Evolutionary conservation across 2,329 filamentous ascomycete genomes (phyloP), one percentile per base, ranked within the genome.

Genomic region (Scedosporium dehoogii): DNA sequence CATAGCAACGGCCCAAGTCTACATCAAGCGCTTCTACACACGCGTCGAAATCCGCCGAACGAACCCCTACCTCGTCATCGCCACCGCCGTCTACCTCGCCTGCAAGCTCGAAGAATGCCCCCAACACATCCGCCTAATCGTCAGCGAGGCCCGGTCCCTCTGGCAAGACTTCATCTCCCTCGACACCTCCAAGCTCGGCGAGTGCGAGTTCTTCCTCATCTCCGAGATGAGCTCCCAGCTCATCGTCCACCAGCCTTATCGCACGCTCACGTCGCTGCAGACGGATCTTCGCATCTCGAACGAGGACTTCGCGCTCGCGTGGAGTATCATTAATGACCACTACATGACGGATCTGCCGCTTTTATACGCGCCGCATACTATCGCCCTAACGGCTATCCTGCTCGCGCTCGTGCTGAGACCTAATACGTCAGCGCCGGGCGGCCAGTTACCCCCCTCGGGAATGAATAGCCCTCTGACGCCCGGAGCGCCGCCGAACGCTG

Each of bases 61-160:
- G 58, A 99, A 97, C 69, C 92, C 93, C 3, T 96, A 96, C 71
- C 85, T 97, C 42, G 86, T 97, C 63, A 83, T 96, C 66, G 88
- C 92, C n/a, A 97, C 94, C 1, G 90, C 93, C 4, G 83, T 97
- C 64, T 99, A 99, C 73, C 80, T 99, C 42, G 92, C 94, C 21
- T 96, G 92, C 78, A 99, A 99, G 76, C 96, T 96, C 85, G 94
- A 99, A 74, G 94, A 99, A 74, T 92, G 88, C 59, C 94, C 94
- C 2, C 93, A 97, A 73, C 94, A 99, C 73, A 97, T 99, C 69
- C 85, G 94, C 33, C 84, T 96, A 66, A 88, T 99, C 63, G 87
- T 94, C 10, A 88, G 86, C 57, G 94, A 99, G 73, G 91, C 92
- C 3, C 86, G 91, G 41, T 85, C 88, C 63, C 81, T 96, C 64